Base-by-base conservation (phyloP, 495 filamentous ascomycete species). In the Wilcoxina mikolae region DNA sequence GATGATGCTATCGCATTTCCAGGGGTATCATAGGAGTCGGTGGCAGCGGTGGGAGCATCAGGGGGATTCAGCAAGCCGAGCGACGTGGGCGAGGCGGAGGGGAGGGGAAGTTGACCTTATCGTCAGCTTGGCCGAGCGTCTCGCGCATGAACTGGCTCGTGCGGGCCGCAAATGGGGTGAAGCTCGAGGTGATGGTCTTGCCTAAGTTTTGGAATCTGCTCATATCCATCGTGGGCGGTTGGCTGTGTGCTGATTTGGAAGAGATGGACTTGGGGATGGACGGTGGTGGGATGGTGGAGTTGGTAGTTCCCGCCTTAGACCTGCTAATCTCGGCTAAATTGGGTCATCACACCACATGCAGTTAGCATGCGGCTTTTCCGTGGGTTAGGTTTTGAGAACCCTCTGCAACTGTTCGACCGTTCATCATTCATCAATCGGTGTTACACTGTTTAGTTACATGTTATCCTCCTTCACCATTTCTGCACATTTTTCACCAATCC, bases 121-220 rank as follows among this genome's bases (percentile, higher is more conserved):
- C 91, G 58, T 95, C 91, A 51, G 81, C 87, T 66, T 94, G 88
- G 52, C 91, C 91, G 45, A 95, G 76, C 70, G 95, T 89, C 72
- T 98, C 91, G 72, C 90, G 93, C 68, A 95, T 83, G 74, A 86
- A 88, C 73, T 98, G 91, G 70, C 94, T 87, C 35, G 87, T 95
- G 56, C 91, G 84, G 58, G 85, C 82, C 59, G 88, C 86, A 64
- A 94, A 95, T 24, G 91, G 91, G 58, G 86, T 85, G 72, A 98
- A 81, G 59, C 72, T 77, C 56, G 78, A 73, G 76, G 77, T 75
- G 65, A 87, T 71, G 68, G 80, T 86, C 76, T 85, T 86, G 59
- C 83, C 82, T 56, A 76, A 72, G 46, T 65, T 68, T 55, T 59
- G 55, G 24, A 73, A 58, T 59, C 69, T 72, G 48, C 55, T 58